phyloP scores from a whole-genome alignment of 179 eudicot species.

The Spergularia azorica region DNA sequence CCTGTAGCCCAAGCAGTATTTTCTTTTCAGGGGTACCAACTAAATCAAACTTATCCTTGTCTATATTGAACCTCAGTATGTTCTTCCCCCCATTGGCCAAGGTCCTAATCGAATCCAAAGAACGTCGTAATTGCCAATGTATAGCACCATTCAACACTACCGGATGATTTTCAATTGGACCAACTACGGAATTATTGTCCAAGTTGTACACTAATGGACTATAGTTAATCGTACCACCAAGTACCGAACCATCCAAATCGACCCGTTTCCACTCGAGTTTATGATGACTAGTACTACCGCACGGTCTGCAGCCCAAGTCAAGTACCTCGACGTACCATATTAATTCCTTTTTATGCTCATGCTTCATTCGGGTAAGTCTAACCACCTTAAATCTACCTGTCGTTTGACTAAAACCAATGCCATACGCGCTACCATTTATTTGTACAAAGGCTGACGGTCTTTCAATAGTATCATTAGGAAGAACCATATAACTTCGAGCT shows the following conservation, averaged over 20 bases:
- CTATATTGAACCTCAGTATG: not conserved
- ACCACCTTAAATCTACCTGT: not conserved
- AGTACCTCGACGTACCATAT: not conserved
- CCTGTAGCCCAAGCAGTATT: no score
- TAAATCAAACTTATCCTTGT: not conserved
- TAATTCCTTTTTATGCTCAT: no score
- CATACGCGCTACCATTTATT: not conserved
- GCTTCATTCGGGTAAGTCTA: not conserved
- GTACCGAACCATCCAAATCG: no score
- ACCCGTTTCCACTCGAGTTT: not conserved
- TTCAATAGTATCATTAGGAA: not conserved
- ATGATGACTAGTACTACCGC: not conserved
- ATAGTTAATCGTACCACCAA: no score
- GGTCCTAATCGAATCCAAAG: no score
- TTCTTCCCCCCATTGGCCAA: no score
- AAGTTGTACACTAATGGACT: no score
- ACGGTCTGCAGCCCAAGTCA: not conserved
- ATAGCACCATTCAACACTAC: not conserved
- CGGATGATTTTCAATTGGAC: not conserved
- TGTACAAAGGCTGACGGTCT: not conserved
- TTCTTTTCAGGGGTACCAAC: no score
- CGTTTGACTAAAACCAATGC: not conserved
- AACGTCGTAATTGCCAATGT: not conserved
- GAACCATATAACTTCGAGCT: not conserved
- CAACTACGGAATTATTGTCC: no score